phyloP scores from a whole-genome alignment of 805 yeast species.

The Myxozyma neotropica region DNA sequence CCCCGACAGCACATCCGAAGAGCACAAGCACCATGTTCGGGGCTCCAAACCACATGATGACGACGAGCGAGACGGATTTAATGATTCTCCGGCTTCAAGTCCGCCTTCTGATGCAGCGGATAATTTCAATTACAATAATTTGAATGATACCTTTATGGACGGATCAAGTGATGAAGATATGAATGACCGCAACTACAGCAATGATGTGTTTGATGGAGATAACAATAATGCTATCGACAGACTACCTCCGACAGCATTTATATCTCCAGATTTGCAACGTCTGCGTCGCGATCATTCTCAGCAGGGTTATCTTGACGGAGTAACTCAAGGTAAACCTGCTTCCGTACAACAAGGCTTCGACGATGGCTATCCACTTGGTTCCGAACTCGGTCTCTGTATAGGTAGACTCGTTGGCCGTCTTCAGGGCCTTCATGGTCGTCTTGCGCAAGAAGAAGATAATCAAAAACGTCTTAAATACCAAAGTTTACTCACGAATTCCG shows the following conservation, averaged over 20 bases:
- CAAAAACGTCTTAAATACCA: not conserved
- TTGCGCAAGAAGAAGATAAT: not conserved
- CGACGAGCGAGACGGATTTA: no score
- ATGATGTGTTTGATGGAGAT: not conserved
- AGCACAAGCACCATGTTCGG: no score
- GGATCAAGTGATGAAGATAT: not conserved
- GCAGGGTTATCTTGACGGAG: conserved; percentile 83
- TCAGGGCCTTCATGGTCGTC: conserved; percentile 44
- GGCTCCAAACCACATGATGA: no score
- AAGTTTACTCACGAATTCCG: not conserved
- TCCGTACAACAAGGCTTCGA: conserved; percentile 82
- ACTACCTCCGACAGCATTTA: not conserved
- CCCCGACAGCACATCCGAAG: no score
- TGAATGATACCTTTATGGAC: no score
- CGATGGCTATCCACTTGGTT: conserved; percentile 75
- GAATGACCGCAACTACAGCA: not conserved
- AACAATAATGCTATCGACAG: not conserved
- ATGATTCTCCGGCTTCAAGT: no score
- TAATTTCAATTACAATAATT: no score
- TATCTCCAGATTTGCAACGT: conserved; percentile 19
- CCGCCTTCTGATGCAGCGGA: no score
- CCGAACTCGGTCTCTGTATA: conserved; percentile 61
- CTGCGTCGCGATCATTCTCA: conserved; percentile 62
- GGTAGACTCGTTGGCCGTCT: conserved; percentile 66
- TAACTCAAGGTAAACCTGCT: conserved; percentile 65